phyloP scores from a whole-genome alignment of 345 rosid genomes.

The Isatis tinctoria region DNA sequence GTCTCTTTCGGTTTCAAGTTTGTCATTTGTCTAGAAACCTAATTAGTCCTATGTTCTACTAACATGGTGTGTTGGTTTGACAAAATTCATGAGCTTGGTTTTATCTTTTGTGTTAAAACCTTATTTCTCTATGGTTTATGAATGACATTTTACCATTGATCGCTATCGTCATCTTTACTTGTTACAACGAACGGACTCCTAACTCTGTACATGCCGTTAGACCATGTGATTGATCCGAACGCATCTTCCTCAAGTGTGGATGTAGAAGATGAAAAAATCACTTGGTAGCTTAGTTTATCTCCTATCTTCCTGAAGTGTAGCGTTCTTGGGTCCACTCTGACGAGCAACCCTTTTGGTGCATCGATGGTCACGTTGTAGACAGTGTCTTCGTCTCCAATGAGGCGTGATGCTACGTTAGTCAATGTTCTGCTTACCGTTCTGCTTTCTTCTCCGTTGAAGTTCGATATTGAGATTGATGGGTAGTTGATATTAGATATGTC shows the following conservation, averaged over 20 bases:
- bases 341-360: slow-evolving; percentile 34
- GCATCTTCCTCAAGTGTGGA: slow-evolving; percentile 24
- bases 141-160: not conserved
- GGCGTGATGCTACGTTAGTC: slow-evolving; percentile 46
- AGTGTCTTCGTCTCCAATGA: slow-evolving; percentile 36
- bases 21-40: not conserved
- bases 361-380: slow-evolving; percentile 31
- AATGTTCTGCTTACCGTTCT: slow-evolving; percentile 45
- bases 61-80: not conserved
- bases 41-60: not conserved
- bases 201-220: slow-evolving; percentile 43
- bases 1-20: not conserved
- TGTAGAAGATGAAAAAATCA: slow-evolving; percentile 29
- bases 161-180: slow-evolving; percentile 6
- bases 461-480: slow-evolving; percentile 59
- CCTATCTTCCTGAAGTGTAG: slow-evolving; percentile 39
- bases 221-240: slow-evolving; percentile 62
- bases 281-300: slow-evolving; percentile 44
- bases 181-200: slow-evolving; percentile 46
- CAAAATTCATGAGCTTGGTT: too few relatives aligned
- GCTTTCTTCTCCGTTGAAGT: slow-evolving; percentile 31
- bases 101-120: not conserved
- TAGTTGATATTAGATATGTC: slow-evolving; percentile 61
- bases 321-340: slow-evolving; percentile 39
- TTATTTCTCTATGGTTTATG: not conserved